Conservation (phyloP, 257 asterid genomes). For the Nicotiana otophora region DNA sequence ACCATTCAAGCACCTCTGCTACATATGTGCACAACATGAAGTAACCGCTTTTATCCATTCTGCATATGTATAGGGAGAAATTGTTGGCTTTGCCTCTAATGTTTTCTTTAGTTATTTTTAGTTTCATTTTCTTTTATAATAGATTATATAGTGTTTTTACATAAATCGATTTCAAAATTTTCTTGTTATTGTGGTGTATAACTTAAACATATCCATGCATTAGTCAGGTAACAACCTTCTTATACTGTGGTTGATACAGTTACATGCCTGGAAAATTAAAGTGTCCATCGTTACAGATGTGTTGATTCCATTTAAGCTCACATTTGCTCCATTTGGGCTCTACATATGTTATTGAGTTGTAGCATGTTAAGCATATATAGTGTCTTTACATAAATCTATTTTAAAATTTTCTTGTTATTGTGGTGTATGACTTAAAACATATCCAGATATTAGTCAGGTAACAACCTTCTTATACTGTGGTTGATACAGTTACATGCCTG, state of each 20-base stretch:
- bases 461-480: conserved; percentile 36
- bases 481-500: conserved; percentile 59
- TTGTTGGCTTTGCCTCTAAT: neutral
- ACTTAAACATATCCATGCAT: neutral
- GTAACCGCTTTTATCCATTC: neutral
- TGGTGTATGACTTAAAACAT: neutral
- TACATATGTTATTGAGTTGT: conserved; percentile 10
- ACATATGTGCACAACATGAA: conserved; percentile 17
- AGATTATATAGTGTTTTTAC: neutral
- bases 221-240: conserved; percentile 36
- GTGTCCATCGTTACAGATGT: conserved; percentile 63
- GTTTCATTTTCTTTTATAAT: neutral
- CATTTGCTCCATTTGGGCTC: conserved; percentile 69
- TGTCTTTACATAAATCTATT: neutral
- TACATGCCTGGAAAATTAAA: conserved; percentile 53
- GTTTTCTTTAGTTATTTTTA: neutral
- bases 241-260: conserved; percentile 48
- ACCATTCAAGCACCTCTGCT: conserved; percentile 19
- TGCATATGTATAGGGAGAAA: neutral
- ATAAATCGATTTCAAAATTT: neutral
- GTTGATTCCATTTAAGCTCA: conserved; percentile 26
- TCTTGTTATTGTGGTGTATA: neutral
- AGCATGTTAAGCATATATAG: neutral
- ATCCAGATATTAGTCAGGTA: conserved; percentile 33
- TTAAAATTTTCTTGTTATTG: neutral